phyloP scores from a whole-genome alignment of 176 grass and related monocot genomes.

The Cymbopogon citratus region DNA sequence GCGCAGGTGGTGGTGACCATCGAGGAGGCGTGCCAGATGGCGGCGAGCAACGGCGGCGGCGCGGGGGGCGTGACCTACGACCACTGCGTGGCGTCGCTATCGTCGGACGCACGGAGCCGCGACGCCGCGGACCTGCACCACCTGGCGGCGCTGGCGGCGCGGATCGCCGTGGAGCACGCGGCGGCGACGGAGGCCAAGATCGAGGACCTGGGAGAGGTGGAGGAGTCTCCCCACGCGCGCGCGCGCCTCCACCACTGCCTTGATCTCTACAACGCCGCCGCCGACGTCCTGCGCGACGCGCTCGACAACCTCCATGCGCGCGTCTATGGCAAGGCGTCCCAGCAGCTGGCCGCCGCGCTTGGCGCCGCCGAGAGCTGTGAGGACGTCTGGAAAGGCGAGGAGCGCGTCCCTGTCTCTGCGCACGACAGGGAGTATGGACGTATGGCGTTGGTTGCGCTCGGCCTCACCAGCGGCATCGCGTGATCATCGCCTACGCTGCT shows the following conservation, averaged over 20 bases:
- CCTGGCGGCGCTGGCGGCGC: conserved; percentile 25
- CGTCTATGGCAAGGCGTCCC: conserved; percentile 36
- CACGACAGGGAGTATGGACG: conserved; percentile 48
- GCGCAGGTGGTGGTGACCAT: background rate
- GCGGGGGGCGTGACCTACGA: conserved; percentile 14
- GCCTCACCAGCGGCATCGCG: conserved; percentile 13
- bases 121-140: conserved; percentile 21
- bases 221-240: conserved; percentile 15
- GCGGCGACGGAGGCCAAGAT: conserved; percentile 36
- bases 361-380: conserved; percentile 51
- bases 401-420: background rate
- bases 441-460: conserved; percentile 27
- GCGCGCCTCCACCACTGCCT: conserved; percentile 28
- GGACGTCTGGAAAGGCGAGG: conserved; percentile 43
- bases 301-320: conserved; percentile 40
- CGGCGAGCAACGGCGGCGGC: background rate
- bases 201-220: conserved; percentile 31
- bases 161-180: conserved; percentile 37
- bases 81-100: conserved; percentile 34
- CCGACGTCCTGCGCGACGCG: conserved; percentile 39
- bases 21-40: conserved; percentile 34
- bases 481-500: background rate
- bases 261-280: conserved; percentile 36
- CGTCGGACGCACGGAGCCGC: background rate
- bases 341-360: conserved; percentile 34